Percentiles rank a stretch among this genome's conserved stretches.
These are phyloP conservation scores for Fabrea salina DNA, from an alignment of 169 alveolate genomes.

Conservation along the genomic window DNA sequence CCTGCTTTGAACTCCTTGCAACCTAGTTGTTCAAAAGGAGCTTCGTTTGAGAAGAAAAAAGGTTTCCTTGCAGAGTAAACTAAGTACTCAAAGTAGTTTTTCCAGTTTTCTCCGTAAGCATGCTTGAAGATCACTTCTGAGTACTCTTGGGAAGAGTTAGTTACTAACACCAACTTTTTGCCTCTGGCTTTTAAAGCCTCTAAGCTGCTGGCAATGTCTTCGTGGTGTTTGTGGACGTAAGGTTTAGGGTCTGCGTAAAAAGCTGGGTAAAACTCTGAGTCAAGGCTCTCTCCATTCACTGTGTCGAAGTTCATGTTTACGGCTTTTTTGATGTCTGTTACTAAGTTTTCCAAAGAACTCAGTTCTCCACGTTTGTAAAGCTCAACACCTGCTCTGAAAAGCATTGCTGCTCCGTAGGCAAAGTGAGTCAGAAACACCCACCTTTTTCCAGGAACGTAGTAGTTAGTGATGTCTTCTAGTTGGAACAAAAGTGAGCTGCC, in stretches of 20 bases:
- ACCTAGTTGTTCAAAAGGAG: neutral
- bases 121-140: neutral
- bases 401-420: neutral
- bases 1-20: neutral
- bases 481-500: neutral
- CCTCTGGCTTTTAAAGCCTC: neutral
- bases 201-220: neutral
- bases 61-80: conserved; percentile 23
- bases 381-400: neutral
- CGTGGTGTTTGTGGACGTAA: neutral
- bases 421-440: neutral
- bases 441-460: neutral
- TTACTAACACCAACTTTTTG: conserved; percentile 5
- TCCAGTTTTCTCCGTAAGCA: neutral
- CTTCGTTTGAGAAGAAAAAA: neutral
- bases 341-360: neutral
- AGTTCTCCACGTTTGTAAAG: neutral
- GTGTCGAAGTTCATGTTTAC: neutral
- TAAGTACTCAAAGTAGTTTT: neutral
- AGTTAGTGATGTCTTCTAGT: neutral
- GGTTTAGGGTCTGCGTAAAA: neutral
- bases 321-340: neutral
- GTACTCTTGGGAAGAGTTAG: conserved; percentile 8
- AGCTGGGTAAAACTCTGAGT: conserved; percentile 2
- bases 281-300: neutral